Conservation (phyloP, 1,284 basidiomycete species). For the Athelia sp. region DNA sequence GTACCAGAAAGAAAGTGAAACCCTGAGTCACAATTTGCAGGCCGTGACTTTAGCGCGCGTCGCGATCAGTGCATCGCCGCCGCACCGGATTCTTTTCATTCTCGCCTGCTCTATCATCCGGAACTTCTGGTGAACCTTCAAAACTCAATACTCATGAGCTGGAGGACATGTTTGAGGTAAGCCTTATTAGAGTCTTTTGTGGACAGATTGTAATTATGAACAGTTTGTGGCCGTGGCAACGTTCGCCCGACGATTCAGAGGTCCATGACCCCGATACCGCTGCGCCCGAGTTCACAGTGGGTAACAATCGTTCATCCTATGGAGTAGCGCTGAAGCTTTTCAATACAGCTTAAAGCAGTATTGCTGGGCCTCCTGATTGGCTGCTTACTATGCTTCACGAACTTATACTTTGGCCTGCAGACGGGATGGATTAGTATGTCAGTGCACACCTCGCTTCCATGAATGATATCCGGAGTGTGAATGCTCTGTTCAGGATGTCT, state of each 20-base stretch:
- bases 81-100: too few species aligned
- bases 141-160: not conserved
- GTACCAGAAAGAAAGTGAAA: not conserved
- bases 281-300: not conserved
- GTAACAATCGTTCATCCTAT: not conserved
- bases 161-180: constrained; percentile 1
- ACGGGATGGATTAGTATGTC: constrained; percentile 76
- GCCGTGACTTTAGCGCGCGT: not conserved
- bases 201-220: not conserved
- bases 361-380: constrained; percentile 62
- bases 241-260: not conserved
- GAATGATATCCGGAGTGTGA: not conserved
- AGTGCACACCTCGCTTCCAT: constrained; percentile 11
- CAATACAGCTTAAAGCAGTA: constrained; percentile 35
- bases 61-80: too few species aligned
- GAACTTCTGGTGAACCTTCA: too few species aligned
- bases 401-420: constrained; percentile 74
- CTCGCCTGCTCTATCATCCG: too few species aligned
- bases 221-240: not conserved
- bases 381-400: constrained; percentile 72
- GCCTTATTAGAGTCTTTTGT: not conserved
- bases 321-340: not conserved
- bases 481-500: constrained; percentile 74
- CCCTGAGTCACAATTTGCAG: constrained; percentile 1
- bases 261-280: not conserved